Evolutionary conservation across 768 basidiomycete species (phyloP).

Genomic region (Russula brevipes): DNA sequence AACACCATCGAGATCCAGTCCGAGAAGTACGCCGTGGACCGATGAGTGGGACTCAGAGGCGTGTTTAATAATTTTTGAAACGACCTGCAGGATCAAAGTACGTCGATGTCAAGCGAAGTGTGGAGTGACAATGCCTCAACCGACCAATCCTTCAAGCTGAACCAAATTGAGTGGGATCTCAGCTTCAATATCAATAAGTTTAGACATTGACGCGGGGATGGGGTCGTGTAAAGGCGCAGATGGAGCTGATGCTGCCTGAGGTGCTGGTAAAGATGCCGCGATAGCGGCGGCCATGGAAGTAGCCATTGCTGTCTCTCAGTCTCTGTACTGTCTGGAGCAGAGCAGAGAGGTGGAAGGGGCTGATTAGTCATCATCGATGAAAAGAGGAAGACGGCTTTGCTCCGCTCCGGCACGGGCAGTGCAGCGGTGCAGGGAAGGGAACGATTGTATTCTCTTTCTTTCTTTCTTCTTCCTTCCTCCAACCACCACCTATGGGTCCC

Average conservation of each 20-base stretch:
- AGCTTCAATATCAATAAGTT: slow-evolving; percentile 89
- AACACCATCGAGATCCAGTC: slow-evolving; percentile 86
- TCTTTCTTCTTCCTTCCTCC: slow-evolving; percentile 2
- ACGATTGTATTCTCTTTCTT: too few relatives aligned
- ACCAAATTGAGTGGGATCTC: slow-evolving; percentile 75
- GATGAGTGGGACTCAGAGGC: slow-evolving; percentile 71
- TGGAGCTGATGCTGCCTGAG: slow-evolving; percentile 54
- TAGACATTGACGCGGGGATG: slow-evolving; percentile 89
- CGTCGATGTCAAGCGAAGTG: slow-evolving; percentile 3
- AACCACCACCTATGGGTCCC: slow-evolving; percentile 30
- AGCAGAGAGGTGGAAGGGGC: too few relatives aligned
- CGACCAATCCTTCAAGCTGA: slow-evolving; percentile 82
- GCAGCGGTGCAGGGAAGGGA: too few relatives aligned
- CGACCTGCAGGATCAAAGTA: slow-evolving; percentile 50
- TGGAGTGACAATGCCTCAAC: slow-evolving; percentile 27
- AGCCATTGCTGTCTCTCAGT: slow-evolving; percentile 41
- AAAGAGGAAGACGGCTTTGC: too few relatives aligned
- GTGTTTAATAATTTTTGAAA: slow-evolving; percentile 92
- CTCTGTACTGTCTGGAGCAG: not conserved
- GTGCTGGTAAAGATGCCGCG: slow-evolving; percentile 74
- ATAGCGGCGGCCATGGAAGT: slow-evolving; percentile 91
- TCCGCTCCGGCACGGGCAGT: too few relatives aligned
- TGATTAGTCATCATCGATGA: too few relatives aligned
- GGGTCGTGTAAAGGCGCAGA: slow-evolving; percentile 72
- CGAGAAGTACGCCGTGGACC: slow-evolving; percentile 80